These are phyloP conservation scores for Liriodendron chinense DNA, from an alignment of 164 flowering plant genomes.

Conservation along the genomic window DNA sequence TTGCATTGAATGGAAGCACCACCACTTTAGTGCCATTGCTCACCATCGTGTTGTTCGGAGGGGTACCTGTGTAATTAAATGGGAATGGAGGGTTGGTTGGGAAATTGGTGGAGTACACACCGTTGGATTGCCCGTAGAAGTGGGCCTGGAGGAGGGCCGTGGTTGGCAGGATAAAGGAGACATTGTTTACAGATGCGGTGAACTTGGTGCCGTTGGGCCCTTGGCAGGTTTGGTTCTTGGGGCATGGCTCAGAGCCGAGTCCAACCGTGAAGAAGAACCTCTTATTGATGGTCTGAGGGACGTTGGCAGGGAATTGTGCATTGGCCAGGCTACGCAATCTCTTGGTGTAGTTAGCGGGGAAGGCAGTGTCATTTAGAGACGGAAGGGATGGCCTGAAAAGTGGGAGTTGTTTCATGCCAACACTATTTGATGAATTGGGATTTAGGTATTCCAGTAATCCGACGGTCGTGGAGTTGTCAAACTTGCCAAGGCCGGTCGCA, in stretches of 20 bases:
- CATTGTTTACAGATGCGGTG: conserved; percentile 49
- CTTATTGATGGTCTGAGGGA: conserved; percentile 38
- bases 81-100: conserved; percentile 31
- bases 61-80: conserved; percentile 57
- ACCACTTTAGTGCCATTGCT: conserved; percentile 43
- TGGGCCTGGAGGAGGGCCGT: conserved; percentile 48
- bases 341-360: conserved; percentile 33
- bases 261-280: conserved; percentile 49
- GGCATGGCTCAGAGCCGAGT: conserved; percentile 46
- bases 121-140: conserved; percentile 28
- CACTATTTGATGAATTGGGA: background rate
- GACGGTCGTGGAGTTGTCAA: conserved; percentile 52
- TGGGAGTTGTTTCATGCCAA: background rate
- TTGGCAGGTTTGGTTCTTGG: conserved; percentile 48
- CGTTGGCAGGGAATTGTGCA: conserved; percentile 37
- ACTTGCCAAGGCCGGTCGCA: conserved; percentile 39
- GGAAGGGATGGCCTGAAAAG: conserved; percentile 38
- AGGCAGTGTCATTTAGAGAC: conserved; percentile 37
- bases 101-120: conserved; percentile 43
- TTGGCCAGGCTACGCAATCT: conserved; percentile 37
- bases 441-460: conserved; percentile 46
- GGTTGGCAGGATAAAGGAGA: conserved; percentile 39
- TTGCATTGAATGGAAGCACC: conserved; percentile 45
- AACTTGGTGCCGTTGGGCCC: conserved; percentile 51
- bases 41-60: conserved; percentile 47